Evolutionary conservation across 306 rosid species (phyloP), one percentile per base, ranked within the genome.

Genomic region (Alnus rubra): DNA sequence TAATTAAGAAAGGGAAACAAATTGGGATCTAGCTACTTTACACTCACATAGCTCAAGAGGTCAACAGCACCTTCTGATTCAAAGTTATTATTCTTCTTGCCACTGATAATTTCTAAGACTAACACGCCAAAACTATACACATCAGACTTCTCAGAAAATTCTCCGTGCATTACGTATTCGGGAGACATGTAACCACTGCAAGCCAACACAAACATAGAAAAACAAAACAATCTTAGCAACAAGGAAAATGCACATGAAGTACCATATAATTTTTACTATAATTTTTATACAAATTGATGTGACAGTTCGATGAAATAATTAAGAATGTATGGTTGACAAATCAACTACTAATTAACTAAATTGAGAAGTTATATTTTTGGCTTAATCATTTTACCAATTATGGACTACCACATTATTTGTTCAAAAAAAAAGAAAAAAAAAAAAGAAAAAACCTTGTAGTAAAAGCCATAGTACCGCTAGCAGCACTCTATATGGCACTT

Each of bases 101-200:
- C 63, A 56, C 12, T n/a, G 2, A 56, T 16, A 19, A 56, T 56
- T 19, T 56, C 63, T 2, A 56, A 19, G 9, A 77, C 12, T 47
- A 86, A 47, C 28, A 83, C 85, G 1, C 87, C 89, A 74, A 83
- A 86, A 31, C 85, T 86, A 1, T 59, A 86, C 1, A 86, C 71
- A 58, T 86, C 83, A 0, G 85, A 77, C 1, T 83, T 86, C 2
- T 63, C 28, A 1, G 79, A 87, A 4, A 82, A 74, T 1, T 69
- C 19, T 19, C 87, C 87, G 9, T 70, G 74, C 83, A 82, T 82
- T 9, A 83, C 88, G 64, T 87, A 87, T 14, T 87, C 82, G 0
- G 82, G 85, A 71, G 88, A 14, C 88, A 87, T 87, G 39, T 87
- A 87, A 59, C 90, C 88, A 1, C 87, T 84, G 2, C 14, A 82